Evolutionary conservation across 1,284 basidiomycete species (phyloP).

Genomic region (Marasmius tenuissimus): DNA sequence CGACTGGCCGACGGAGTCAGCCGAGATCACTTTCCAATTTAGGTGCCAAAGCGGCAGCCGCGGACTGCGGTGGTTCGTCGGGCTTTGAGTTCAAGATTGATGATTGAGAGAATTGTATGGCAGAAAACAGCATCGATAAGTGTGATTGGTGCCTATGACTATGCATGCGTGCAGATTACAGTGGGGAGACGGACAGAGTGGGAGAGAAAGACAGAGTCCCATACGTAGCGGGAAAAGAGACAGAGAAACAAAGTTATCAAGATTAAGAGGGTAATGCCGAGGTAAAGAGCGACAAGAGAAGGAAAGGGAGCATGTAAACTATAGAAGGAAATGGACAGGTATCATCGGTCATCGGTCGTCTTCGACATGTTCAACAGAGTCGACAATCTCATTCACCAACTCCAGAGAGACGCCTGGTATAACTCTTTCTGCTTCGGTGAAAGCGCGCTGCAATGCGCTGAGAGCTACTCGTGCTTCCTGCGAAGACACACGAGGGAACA

Average conservation of each 20-base stretch:
- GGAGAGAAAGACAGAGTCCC: neutral
- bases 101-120: neutral
- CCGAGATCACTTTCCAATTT: too few relatives aligned
- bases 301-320: neutral
- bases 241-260: neutral
- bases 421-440: constrained; percentile 88
- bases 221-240: neutral
- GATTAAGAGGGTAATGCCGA: neutral
- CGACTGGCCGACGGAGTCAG: too few relatives aligned
- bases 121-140: neutral
- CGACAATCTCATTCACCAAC: constrained; percentile 83
- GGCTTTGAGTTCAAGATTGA: too few relatives aligned
- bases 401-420: constrained; percentile 84
- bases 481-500: constrained; percentile 86
- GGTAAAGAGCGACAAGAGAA: neutral
- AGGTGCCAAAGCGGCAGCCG: too few relatives aligned
- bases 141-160: neutral
- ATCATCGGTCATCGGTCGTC: constrained; percentile 47
- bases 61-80: too few relatives aligned
- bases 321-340: neutral
- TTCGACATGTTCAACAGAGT: constrained; percentile 88
- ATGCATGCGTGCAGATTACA: neutral
- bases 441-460: constrained; percentile 82
- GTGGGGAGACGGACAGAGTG: neutral
- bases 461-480: constrained; percentile 85